Base-by-base conservation (phyloP, 164 flowering plant species). In the Chloranthus sessilifolius region DNA sequence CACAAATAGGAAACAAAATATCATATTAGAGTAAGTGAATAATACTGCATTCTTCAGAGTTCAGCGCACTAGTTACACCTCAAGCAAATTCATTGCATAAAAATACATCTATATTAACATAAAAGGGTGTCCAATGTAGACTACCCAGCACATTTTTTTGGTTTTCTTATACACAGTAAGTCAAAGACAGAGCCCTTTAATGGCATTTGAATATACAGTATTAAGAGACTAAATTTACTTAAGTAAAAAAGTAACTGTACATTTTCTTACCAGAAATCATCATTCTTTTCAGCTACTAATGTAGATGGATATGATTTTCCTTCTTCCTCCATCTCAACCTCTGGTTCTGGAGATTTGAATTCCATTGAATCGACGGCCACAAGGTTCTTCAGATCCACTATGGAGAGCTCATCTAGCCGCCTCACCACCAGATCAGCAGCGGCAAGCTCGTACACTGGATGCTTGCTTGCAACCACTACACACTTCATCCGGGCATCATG, bases 371-470 rank as follows among this genome's bases (percentile, higher is more conserved):
- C 91, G 16, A 75, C 55, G 49, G 61, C 95, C 7, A 96, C 94
- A 47, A 92, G 85, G 52, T 92, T 88, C 79, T 92, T 92, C 65
- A 92, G 51, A 61, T 92, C 99, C 23, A 92, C 84, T 10, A 92
- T 69, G 2, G 99, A 74, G 36, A 92, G 89, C 75, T 92, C 99
- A 52, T 88, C 83, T 2, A 92, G 68, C 9, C 43, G 65, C 47
- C 82, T 75, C 54, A 92, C 99, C 47, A 92, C 88, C 84, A 92
- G 58, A 55, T 92, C 99, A 2, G 99, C 99, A 31, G 99, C 99
- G 21, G 79, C 78, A 25, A 92, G 87, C 59, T 92, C 99, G 49
- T 88, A 92, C 25, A 77, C 67, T 4, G 95, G 99, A 50, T 85
- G 99, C 68, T 86, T 92, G 68, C 95, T 84, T 15, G 96, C 95